Evolutionary conservation across 73 alveolate genomes (phyloP).

Genomic region (Uronychia binucleata): DNA sequence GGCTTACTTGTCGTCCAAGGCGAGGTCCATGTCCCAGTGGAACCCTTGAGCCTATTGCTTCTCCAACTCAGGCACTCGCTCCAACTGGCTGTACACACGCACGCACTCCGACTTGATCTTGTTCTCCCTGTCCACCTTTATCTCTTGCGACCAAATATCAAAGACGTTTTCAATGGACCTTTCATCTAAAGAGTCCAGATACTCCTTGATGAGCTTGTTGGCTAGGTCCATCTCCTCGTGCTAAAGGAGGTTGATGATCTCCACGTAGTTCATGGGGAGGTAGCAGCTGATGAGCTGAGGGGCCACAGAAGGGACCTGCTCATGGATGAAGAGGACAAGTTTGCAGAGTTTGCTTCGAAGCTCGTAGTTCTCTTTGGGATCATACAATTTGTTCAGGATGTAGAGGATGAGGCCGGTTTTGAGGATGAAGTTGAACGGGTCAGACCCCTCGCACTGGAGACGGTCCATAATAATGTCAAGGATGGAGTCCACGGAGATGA

Average conservation of each 20-base stretch:
- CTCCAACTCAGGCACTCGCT: neutral
- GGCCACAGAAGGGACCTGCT: neutral
- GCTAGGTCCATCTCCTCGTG: neutral
- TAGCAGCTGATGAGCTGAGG: neutral
- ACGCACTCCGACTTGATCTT: neutral
- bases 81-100: neutral
- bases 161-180: neutral
- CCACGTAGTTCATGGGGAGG: neutral
- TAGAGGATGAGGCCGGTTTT: neutral
- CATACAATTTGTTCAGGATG: neutral
- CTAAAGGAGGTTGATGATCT: neutral
- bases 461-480: neutral
- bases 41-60: no score
- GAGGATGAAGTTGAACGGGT: neutral
- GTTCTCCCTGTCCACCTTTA: neutral
- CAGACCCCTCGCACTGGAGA: neutral
- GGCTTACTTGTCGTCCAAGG: neutral
- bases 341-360: neutral
- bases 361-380: neutral
- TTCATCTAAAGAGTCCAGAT: neutral
- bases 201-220: neutral
- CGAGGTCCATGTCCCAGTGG: neutral
- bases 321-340: neutral
- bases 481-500: neutral
- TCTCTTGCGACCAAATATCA: neutral